A percentile compares a stretch with the other conserved stretches of the same genome.
Evolutionary conservation across 768 basidiomycete genomes (phyloP).

Genomic region (Sporobolomyces roseus): DNA sequence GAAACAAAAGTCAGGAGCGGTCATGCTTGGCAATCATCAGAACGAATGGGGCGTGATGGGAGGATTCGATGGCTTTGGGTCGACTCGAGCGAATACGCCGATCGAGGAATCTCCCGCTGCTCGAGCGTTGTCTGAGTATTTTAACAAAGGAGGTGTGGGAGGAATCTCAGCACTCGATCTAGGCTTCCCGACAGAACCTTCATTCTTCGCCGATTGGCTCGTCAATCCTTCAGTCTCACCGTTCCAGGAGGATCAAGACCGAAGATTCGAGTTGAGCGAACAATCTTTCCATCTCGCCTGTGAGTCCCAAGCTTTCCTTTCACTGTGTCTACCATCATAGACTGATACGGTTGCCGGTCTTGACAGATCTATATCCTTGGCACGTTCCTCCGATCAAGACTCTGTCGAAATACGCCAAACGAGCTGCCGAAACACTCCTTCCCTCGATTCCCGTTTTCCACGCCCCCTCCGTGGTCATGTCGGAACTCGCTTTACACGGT

Average conservation of each 20-base stretch:
- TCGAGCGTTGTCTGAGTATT: constrained; percentile 28
- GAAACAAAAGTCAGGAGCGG: neutral
- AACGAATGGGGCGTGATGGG: constrained; percentile 4
- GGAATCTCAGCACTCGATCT: constrained; percentile 40
- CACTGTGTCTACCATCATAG: neutral
- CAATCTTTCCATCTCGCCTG: constrained; percentile 19
- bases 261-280: constrained; percentile 14
- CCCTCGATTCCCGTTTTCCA: constrained; percentile 33
- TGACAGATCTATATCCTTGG: constrained; percentile 16
- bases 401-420: constrained; percentile 29
- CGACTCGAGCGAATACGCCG: constrained; percentile 6
- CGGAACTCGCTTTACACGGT: constrained; percentile 22
- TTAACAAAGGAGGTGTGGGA: constrained; percentile 38
- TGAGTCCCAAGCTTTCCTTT: neutral
- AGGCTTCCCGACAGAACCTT: constrained; percentile 33
- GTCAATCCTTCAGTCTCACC: neutral
- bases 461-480: constrained; percentile 5
- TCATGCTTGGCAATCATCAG: neutral
- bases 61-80: constrained; percentile 3
- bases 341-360: neutral
- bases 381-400: constrained; percentile 26
- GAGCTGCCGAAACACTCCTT: constrained; percentile 20
- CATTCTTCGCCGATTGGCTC: constrained; percentile 24
- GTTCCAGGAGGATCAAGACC: constrained; percentile 2
- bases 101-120: constrained; percentile 33